Percentiles rank a stretch among this genome's conserved stretches.
Evolutionary conservation across 1,284 basidiomycete genomes (phyloP).

Genomic region (Irpex lacteus): DNA sequence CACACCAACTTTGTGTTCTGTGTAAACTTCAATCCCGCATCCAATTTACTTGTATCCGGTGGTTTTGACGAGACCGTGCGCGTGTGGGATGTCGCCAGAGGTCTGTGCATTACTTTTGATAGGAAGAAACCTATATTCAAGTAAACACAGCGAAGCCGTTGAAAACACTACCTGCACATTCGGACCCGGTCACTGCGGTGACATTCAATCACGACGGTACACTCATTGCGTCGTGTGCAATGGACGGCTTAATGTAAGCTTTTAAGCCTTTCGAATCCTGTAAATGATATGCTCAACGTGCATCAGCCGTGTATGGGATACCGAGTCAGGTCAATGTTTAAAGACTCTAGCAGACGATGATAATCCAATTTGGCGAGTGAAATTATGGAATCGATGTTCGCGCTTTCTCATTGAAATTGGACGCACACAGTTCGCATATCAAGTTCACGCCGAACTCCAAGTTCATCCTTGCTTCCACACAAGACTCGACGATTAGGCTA

Average conservation of each 20-base stretch:
- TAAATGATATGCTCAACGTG: neutral
- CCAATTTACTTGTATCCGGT: slow-evolving; percentile 88
- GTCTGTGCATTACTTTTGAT: slow-evolving; percentile 37
- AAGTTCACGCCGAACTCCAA: slow-evolving; percentile 90
- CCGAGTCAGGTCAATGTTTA: slow-evolving; percentile 93
- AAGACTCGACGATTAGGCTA: slow-evolving; percentile 90
- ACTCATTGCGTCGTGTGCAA: slow-evolving; percentile 89
- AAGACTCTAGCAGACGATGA: slow-evolving; percentile 97
- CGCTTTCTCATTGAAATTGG: slow-evolving; percentile 6
- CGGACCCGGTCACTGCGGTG: slow-evolving; percentile 93
- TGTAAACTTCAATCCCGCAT: slow-evolving; percentile 85
- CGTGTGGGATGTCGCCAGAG: slow-evolving; percentile 92
- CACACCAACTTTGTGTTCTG: slow-evolving; percentile 96
- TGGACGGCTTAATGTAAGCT: slow-evolving; percentile 93
- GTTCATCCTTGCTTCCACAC: slow-evolving; percentile 85
- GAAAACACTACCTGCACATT: slow-evolving; percentile 89
- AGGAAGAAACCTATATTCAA: neutral
- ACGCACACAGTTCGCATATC: slow-evolving; percentile 65
- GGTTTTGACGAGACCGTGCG: slow-evolving; percentile 94
- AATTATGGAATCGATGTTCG: neutral
- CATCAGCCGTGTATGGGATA: slow-evolving; percentile 93
- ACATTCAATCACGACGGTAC: slow-evolving; percentile 94
- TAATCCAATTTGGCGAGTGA: slow-evolving; percentile 82
- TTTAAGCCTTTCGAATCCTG: neutral
- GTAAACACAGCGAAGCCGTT: slow-evolving; percentile 64